Evolutionary conservation across 2,329 filamentous ascomycete genomes (phyloP), one percentile per base, ranked within the genome.

Genomic region (Aspergillus ibericus): DNA sequence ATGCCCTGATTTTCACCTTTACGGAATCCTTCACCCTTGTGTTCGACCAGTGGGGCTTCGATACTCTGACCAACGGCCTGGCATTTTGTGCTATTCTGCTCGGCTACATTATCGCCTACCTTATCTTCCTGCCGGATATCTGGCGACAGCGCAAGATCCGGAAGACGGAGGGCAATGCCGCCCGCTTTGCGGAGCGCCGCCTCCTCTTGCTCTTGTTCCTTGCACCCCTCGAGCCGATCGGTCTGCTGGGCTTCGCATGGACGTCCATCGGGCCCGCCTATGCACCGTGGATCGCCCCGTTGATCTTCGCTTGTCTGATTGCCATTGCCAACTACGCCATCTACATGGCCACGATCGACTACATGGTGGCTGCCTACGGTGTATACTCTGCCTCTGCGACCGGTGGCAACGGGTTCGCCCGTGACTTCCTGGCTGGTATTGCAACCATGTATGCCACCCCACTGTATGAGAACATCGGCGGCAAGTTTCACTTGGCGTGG

Each of bases 271-370:
- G 83, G 1, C 84, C 83, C 0, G 72, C 77, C 15, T 53, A 53
- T 0, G 75, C 83, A 12, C 85, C 82, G 59, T 89, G 87, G 86
- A 85, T 87, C 34, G 82, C 78, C 0, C 81, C 84, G 0, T 83
- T 88, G 79, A 74, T 88, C 48, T 87, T 85, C 65, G 80, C 82
- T 2, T 74, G 79, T 9, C 74, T 87, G 34, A 83, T 89, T 36
- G 86, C 85, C 20, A 82, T 89, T 47, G 86, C 86, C 38, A 89
- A 89, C 66, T 83, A 81, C 59, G 73, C 77, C 15, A 87, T 87
- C 53, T 88, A 88, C 72, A 86, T 87, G 81, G 83, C 85, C 7
- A 87, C 85, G 2, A 87, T 89, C 63, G 85, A 88, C 66, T 88
- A 88, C 70, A 86, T 87, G 82, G 84, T 88, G 57, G 85, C 83